Evolutionary conservation across 345 rosid species (phyloP), one percentile per base, ranked within the genome.

Genomic region (Aurinia saxatilis): DNA sequence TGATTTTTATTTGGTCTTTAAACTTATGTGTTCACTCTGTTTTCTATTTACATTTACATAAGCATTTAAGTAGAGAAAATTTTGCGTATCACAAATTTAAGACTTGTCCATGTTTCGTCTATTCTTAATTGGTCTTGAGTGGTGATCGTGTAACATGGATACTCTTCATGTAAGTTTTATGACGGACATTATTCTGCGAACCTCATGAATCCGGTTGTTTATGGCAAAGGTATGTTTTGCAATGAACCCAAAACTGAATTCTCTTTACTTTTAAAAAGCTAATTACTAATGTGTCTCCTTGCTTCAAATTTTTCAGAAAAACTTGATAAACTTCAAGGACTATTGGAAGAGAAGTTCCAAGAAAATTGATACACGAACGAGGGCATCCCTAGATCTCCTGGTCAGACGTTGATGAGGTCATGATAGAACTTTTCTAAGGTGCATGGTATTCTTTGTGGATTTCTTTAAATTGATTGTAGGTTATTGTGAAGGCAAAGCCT

Each of bases 41-140:
- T 55, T 38, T 55, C 29, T 15, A 5, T 36, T 23, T 1, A 49
- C 25, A 60, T 81, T 80, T 87, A 63, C 81, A 74, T 51, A 87
- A 82, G 59, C 88, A 84, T 68, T 59, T 82, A 57, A 82, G 83
- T 55, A 62, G 42, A 55, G 77, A 81, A 78, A 73, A 71, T 35
- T 87, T 84, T 64, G 88, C 95, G 52, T 87, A 52, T 73, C 95
- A 84, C 67, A 87, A 84, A 51, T 87, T 87, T n/a, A n/a, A n/a
- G n/a, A n/a, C n/a, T n/a, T n/a, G n/a, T n/a, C n/a, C n/a, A n/a
- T n/a, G n/a, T n/a, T n/a, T n/a, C n/a, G n/a, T n/a, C n/a, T n/a
- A n/a, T n/a, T n/a, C n/a, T n/a, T n/a, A n/a, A n/a, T n/a, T n/a
- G n/a, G n/a, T n/a, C n/a, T n/a, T n/a, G n/a, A n/a, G n/a, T n/a